Evolutionary conservation across 768 basidiomycete genomes (phyloP).

Genomic region (Pleurotus pulmonarius): DNA sequence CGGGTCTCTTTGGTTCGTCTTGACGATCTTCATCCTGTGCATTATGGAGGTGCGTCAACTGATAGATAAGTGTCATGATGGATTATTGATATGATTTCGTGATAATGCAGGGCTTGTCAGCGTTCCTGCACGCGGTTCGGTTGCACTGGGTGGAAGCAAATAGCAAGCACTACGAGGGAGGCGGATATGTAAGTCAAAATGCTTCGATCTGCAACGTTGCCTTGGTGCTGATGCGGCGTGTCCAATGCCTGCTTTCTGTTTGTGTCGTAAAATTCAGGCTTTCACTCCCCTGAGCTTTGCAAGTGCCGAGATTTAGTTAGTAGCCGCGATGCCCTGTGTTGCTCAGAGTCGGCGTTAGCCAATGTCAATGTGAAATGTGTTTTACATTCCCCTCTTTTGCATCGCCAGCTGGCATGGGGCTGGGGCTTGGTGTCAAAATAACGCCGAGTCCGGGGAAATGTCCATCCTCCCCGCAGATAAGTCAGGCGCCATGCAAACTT

Average conservation of each 20-base stretch:
- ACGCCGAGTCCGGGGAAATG: constrained; percentile 5
- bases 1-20: constrained; percentile 69
- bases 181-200: constrained; percentile 70
- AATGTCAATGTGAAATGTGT: not conserved
- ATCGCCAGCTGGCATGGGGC: constrained; percentile 16
- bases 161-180: constrained; percentile 92
- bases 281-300: constrained; percentile 50
- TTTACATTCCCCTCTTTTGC: constrained; percentile 13
- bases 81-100: constrained; percentile 13
- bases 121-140: constrained; percentile 93
- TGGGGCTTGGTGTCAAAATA: not conserved
- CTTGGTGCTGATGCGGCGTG: constrained; percentile 14
- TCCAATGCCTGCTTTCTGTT: not conserved
- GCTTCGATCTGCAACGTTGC: constrained; percentile 14
- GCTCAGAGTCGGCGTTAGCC: constrained; percentile 2
- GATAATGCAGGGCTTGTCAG: constrained; percentile 72
- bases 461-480: constrained; percentile 6
- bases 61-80: constrained; percentile 8
- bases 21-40: constrained; percentile 80
- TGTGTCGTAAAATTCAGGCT: constrained; percentile 27
- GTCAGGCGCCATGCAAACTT: constrained; percentile 1
- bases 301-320: constrained; percentile 21
- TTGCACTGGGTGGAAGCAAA: constrained; percentile 99
- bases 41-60: constrained; percentile 83
- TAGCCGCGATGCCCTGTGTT: not conserved